A percentile compares a stretch with the other conserved stretches of the same genome.
Evolutionary conservation across 2,329 filamentous ascomycete genomes (phyloP).

Genomic region (Emmonsia crescens): DNA sequence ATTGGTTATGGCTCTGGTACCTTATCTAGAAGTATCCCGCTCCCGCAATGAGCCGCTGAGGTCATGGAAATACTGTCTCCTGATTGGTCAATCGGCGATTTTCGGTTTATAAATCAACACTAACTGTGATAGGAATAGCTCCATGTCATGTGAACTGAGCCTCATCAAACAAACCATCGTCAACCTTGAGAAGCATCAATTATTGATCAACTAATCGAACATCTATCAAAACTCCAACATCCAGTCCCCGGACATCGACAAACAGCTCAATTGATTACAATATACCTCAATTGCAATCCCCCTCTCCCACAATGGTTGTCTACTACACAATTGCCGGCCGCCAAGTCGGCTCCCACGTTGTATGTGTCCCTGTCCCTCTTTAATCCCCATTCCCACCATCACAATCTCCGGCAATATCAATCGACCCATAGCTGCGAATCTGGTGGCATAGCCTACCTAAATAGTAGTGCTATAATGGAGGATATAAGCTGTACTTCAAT

Average conservation of each 20-base stretch:
- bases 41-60: neutral
- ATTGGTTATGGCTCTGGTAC: neutral
- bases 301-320: conserved; percentile 38
- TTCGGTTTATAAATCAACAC: neutral
- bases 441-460: neutral
- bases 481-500: neutral
- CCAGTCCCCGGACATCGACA: neutral
- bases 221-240: neutral
- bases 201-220: neutral
- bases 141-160: conserved; percentile 4
- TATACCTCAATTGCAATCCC: conserved; percentile 4
- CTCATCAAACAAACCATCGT: neutral
- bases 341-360: conserved; percentile 42
- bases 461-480: neutral
- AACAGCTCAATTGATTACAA: neutral
- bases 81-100: conserved; percentile 9
- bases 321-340: conserved; percentile 42
- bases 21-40: neutral
- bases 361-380: conserved; percentile 26
- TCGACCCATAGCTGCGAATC: neutral
- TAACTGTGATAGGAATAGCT: conserved; percentile 5
- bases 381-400: neutral
- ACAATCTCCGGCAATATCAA: neutral
- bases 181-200: neutral
- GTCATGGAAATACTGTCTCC: neutral